These are phyloP conservation scores for Davidsoniella australis DNA, from an alignment of 2,329 filamentous ascomycete genomes.

Conservation along the genomic window DNA sequence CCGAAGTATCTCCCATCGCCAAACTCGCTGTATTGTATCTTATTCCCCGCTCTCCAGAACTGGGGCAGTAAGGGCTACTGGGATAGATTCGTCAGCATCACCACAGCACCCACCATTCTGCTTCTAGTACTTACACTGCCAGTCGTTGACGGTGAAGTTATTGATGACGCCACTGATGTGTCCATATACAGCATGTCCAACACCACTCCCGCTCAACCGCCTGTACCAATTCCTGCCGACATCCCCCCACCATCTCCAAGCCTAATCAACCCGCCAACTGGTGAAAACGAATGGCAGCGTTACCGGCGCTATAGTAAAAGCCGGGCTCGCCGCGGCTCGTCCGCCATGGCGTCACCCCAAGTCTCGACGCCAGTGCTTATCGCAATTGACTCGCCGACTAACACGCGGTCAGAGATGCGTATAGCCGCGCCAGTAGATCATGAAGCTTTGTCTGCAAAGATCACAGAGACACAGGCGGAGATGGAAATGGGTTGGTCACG, in stretches of 20 bases:
- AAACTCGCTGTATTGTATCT: conserved; percentile 48
- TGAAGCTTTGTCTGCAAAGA: conserved; percentile 4
- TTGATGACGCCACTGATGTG: conserved; percentile 21
- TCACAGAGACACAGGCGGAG: conserved; percentile 14
- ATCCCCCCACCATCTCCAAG: conserved; percentile 21
- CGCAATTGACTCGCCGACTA: conserved; percentile 16
- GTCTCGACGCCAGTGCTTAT: conserved; percentile 19
- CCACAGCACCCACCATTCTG: conserved; percentile 82
- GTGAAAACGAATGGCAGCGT: conserved; percentile 35
- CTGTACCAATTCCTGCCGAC: neutral
- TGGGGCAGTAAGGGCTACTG: conserved; percentile 73
- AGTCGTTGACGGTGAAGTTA: conserved; percentile 59
- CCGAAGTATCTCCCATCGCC: conserved; percentile 59
- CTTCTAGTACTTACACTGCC: conserved; percentile 79
- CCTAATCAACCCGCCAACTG: neutral
- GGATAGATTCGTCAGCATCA: conserved; percentile 64
- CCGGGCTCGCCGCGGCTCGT: conserved; percentile 14
- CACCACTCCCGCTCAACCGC: neutral
- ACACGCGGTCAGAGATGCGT: conserved; percentile 10
- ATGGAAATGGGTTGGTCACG: conserved; percentile 59
- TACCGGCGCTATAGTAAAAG: conserved; percentile 33
- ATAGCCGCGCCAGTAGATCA: conserved; percentile 1
- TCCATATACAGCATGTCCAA: conserved; percentile 1
- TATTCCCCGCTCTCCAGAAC: conserved; percentile 74
- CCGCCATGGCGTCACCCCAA: conserved; percentile 16